Evolutionary conservation across 192 early-diverging fungal genomes (phyloP).

Genomic region (Coemansia sp.): DNA sequence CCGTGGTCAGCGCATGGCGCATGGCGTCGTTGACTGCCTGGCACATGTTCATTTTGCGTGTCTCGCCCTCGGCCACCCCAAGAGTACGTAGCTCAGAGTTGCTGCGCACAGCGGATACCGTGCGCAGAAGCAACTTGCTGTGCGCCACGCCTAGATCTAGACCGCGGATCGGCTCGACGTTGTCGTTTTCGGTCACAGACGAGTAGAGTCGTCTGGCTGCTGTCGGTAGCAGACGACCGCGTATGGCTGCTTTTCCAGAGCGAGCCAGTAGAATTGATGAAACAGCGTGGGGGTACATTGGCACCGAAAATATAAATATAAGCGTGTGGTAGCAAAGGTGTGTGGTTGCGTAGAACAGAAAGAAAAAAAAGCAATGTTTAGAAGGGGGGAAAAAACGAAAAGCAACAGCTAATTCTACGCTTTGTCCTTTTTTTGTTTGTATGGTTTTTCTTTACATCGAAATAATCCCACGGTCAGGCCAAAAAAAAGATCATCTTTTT

Average conservation of each 20-base stretch:
- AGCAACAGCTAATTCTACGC: too few relatives aligned
- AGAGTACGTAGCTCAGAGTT: slow-evolving; percentile 68
- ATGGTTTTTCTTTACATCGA: too few relatives aligned
- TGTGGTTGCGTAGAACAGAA: too few relatives aligned
- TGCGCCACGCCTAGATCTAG: slow-evolving; percentile 78
- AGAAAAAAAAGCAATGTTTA: too few relatives aligned
- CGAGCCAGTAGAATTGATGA: neutral
- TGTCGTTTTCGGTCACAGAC: slow-evolving; percentile 30
- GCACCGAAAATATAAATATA: too few relatives aligned
- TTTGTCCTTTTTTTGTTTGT: too few relatives aligned
- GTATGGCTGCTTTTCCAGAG: neutral
- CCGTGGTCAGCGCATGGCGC: slow-evolving; percentile 78
- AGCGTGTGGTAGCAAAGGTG: too few relatives aligned
- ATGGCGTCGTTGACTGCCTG: slow-evolving; percentile 97
- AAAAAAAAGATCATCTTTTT: too few relatives aligned
- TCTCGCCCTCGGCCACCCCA: slow-evolving; percentile 60
- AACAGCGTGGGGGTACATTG: too few relatives aligned
- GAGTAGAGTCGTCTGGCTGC: slow-evolving; percentile 25
- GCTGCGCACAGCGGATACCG: slow-evolving; percentile 68
- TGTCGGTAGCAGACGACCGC: neutral
- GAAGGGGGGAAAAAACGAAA: too few relatives aligned
- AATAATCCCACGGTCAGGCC: too few relatives aligned
- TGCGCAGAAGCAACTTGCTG: slow-evolving; percentile 77
- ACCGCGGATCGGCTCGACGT: slow-evolving; percentile 73
- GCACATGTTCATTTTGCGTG: slow-evolving; percentile 85